Evolutionary conservation across 208 protist species (phyloP), one percentile per base, ranked within the genome.

Genomic region (Leishmania mexicana): DNA sequence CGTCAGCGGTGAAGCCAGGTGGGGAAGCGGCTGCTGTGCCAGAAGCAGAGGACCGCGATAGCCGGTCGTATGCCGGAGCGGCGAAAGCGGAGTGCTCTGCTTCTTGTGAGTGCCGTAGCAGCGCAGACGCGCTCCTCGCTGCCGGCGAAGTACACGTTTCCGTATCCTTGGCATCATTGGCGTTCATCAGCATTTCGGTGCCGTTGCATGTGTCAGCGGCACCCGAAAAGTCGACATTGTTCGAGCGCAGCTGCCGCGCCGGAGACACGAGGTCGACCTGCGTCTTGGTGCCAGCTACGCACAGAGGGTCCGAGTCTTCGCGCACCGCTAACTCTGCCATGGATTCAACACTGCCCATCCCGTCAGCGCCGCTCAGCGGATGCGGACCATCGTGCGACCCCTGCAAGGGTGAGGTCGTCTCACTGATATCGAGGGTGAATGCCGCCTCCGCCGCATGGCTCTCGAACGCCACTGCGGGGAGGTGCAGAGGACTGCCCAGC

Each of bases 391-490:
- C 28, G 11, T 45, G 24, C 31, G n/a, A 24, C 42, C 60, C n/a
- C 35, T 60, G 65, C 38, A n/a, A 3, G 70, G n/a, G 40, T 7
- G 54, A 75, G 73, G 51, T 75, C 40, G 19, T 8, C 49, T 83
- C 84, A 51, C 68, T 35, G 62, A 85, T 76, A 40, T 85, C 78
- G 8, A 81, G 62, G 60, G 82, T 31, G 70, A 81, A 49, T 7
- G 78, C 74, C n/a, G 78, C 73, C 21, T 71, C 82, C 15, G 64
- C 73, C 3, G 78, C 78, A 31, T 62, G 83, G 28, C 65, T 38
- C 53, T 79, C 65, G 74, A 85, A 85, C 10, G 78, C 83, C 17
- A 85, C 83, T 51, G 78, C 72, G 4, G 83, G 83, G 47, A 85
- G 70, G 74, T 82, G 83, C 28, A 85, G 65, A 47, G 83, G 83